Evolutionary conservation across 1,284 basidiomycete genomes (phyloP).

Genomic region (Sutorius eximius): DNA sequence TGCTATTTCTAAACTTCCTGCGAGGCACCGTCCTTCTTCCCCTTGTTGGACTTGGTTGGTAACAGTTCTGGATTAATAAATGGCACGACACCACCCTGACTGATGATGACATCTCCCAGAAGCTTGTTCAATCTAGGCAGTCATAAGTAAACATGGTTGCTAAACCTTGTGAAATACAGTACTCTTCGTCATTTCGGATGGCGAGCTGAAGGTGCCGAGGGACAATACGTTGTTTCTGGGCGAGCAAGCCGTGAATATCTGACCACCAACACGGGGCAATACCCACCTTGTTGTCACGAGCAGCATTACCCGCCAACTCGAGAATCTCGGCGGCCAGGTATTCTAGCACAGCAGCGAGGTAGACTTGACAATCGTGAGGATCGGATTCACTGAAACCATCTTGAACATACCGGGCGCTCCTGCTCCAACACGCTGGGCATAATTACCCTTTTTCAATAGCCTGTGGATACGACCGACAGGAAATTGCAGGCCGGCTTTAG

Average conservation of each 20-base stretch:
- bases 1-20: slow-evolving; percentile 33
- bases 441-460: slow-evolving; percentile 79
- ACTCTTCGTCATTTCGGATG: slow-evolving; percentile 83
- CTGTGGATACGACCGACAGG: slow-evolving; percentile 89
- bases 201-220: slow-evolving; percentile 86
- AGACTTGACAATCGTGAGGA: slow-evolving; percentile 50
- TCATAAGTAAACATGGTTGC: slow-evolving; percentile 1
- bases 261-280: background rate
- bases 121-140: slow-evolving; percentile 61
- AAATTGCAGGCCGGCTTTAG: slow-evolving; percentile 80
- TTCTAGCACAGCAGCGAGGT: slow-evolving; percentile 82
- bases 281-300: slow-evolving; percentile 62
- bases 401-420: slow-evolving; percentile 65
- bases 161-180: slow-evolving; percentile 17
- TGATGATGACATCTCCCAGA: slow-evolving; percentile 78
- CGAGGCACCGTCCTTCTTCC: slow-evolving; percentile 48
- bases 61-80: slow-evolving; percentile 64
- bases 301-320: slow-evolving; percentile 85
- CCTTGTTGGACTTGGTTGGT: slow-evolving; percentile 62
- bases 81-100: slow-evolving; percentile 78
- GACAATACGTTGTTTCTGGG: slow-evolving; percentile 71
- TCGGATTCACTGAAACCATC: background rate
- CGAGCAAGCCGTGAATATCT: background rate
- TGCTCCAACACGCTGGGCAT: slow-evolving; percentile 69
- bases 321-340: slow-evolving; percentile 88